Evolutionary conservation across 495 filamentous ascomycete species (phyloP), one percentile per base, ranked within the genome.

Genomic region (Aspergillus incahuasiensis): DNA sequence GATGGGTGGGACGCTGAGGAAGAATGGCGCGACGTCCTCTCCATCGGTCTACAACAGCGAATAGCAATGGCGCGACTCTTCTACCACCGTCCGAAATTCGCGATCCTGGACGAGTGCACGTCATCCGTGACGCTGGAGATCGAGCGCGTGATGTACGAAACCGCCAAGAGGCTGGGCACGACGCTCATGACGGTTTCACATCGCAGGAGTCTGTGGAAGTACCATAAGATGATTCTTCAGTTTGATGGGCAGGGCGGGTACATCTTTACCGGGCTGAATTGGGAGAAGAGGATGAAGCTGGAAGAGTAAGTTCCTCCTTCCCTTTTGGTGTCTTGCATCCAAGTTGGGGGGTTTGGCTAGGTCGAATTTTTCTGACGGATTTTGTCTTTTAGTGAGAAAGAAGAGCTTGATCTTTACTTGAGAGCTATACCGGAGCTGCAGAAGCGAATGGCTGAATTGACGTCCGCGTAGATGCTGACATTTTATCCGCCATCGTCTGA

Each of bases 121-220:
- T 91, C 86, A 46, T 88, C 83, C 48, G 91, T 97, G 20, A 96
- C 95, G 7, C 78, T 96, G 8, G 92, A 96, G 44, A 91, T 92
- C 39, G 94, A 98, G 66, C 88, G 89, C 63, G 79, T 89, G 64
- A 96, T 98, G 91, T 98, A 98, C 70, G 92, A 96, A 54, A 92
- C 86, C 18, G 94, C 95, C 45, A 98, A 98, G 79, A 75, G 78
- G 34, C 73, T 95, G 20, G 91, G 90, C 5, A 92, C 95, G 61
- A 97, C 94, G 2, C 74, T 98, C 40, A 97, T 98, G 89, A 98
- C 94, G 0, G 94, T 98, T 3, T 88, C 83, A 52, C 94, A 98
- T 70, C 76, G 94, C 0, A 74, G 91, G 21, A 96, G 90, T 75
- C 68, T 98, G 60, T 98, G 94, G 94, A 90, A 92, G 68, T 97